Conservation (phyloP, 768 basidiomycete genomes). For the Cystofilobasidium bisporidii region DNA sequence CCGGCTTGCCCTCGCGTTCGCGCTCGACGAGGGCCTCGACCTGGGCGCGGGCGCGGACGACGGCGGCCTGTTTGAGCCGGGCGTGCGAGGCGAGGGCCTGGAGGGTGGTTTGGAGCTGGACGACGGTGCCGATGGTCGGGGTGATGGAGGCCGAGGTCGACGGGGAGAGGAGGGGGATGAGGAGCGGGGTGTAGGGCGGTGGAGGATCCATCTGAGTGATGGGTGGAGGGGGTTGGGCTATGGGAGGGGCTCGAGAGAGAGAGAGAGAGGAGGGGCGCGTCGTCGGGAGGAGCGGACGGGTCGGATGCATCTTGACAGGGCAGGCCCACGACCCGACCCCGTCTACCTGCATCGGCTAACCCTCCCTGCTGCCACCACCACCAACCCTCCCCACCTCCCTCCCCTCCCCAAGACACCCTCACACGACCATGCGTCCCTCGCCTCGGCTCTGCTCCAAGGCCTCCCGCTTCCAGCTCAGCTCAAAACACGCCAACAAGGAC, state of each 20-base stretch:
- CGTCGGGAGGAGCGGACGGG: no score
- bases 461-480: slow-evolving; percentile 66
- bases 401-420: not conserved
- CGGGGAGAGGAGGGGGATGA: not conserved
- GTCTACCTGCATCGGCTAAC: not conserved
- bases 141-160: not conserved
- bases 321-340: no score
- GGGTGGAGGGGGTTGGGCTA: not conserved
- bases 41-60: slow-evolving; percentile 6
- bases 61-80: not conserved
- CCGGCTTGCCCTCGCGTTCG: slow-evolving; percentile 9
- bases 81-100: not conserved
- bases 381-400: not conserved
- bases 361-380: no score
- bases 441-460: slow-evolving; percentile 66
- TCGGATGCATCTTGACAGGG: no score
- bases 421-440: slow-evolving; percentile 55
- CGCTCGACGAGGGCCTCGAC: not conserved
- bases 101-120: not conserved
- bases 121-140: not conserved
- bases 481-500: slow-evolving; percentile 88
- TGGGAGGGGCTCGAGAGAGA: no score
- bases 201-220: not conserved
- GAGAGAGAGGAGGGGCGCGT: no score
- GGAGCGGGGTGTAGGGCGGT: slow-evolving; percentile 1